Evolutionary conservation across 345 rosid species (phyloP).

Genomic region (Zanthoxylum bungeanum): DNA sequence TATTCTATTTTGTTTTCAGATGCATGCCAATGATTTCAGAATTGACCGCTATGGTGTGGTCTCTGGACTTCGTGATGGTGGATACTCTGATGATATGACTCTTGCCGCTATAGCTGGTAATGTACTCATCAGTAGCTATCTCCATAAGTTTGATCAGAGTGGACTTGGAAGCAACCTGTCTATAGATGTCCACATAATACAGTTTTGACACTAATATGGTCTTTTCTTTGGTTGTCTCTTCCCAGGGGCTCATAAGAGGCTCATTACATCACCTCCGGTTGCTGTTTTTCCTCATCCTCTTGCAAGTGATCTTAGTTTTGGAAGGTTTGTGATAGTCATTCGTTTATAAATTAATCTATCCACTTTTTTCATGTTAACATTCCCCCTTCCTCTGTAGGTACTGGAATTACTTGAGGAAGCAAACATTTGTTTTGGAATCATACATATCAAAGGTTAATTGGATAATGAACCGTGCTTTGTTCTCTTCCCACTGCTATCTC

Average conservation of each 20-base stretch:
- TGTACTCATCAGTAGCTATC: background rate
- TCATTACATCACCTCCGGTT: slow-evolving; percentile 96
- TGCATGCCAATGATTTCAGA: slow-evolving; percentile 99
- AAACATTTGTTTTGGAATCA: slow-evolving; percentile 97
- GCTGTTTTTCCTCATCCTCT: slow-evolving; percentile 99
- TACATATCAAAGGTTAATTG: slow-evolving; percentile 76
- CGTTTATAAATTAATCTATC: slow-evolving; percentile 8
- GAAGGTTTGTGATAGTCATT: slow-evolving; percentile 53
- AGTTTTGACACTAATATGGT: slow-evolving; percentile 1
- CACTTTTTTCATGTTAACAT: slow-evolving; percentile 12
- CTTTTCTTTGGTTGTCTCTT: slow-evolving; percentile 12
- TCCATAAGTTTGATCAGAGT: background rate
- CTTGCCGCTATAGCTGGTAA: slow-evolving; percentile 96
- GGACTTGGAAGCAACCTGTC: slow-evolving; percentile 11
- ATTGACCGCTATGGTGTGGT: slow-evolving; percentile 80
- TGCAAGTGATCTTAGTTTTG: slow-evolving; percentile 87
- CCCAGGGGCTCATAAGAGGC: slow-evolving; percentile 90
- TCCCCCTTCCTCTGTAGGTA: slow-evolving; percentile 45
- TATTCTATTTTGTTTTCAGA: slow-evolving; percentile 47
- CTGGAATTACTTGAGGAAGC: slow-evolving; percentile 99
- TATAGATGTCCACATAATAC: background rate
- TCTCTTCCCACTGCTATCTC: slow-evolving; percentile 80
- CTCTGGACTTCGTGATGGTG: slow-evolving; percentile 94
- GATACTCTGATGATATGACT: slow-evolving; percentile 99
- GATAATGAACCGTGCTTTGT: slow-evolving; percentile 92